phyloP scores from a whole-genome alignment of 2,329 filamentous ascomycete genomes.

The Talaromyces amestolkiae region DNA sequence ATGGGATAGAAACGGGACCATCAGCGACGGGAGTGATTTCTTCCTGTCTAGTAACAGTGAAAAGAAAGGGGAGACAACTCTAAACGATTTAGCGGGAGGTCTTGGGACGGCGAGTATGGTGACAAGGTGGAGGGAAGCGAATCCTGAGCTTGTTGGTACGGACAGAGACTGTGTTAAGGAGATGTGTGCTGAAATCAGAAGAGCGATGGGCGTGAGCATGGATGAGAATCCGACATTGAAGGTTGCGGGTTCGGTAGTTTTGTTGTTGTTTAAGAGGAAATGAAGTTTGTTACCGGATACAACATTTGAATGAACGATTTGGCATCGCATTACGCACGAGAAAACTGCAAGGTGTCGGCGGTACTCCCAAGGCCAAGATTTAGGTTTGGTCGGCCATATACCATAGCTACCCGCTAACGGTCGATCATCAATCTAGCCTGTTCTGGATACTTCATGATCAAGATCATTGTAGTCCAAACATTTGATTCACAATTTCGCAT shows the following conservation, averaged over 20 bases:
- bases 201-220: slow-evolving; percentile 8
- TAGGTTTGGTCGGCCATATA: too few relatives aligned
- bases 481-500: neutral
- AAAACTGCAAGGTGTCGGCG: neutral
- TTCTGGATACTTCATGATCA: neutral
- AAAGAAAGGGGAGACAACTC: slow-evolving; percentile 20
- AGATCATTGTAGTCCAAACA: too few relatives aligned
- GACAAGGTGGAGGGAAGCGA: slow-evolving; percentile 41
- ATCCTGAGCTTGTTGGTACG: slow-evolving; percentile 36
- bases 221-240: slow-evolving; percentile 12
- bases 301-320: neutral
- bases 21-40: slow-evolving; percentile 30
- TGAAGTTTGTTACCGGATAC: slow-evolving; percentile 5
- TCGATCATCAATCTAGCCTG: neutral
- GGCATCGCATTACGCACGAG: neutral
- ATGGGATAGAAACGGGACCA: slow-evolving; percentile 38
- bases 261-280: slow-evolving; percentile 22
- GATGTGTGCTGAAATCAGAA: slow-evolving; percentile 15
- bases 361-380: too few relatives aligned
- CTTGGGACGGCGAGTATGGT: slow-evolving; percentile 42
- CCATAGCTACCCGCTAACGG: neutral
- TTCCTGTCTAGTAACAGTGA: slow-evolving; percentile 22
- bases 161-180: slow-evolving; percentile 33
- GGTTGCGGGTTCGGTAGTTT: slow-evolving; percentile 11
- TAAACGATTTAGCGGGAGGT: slow-evolving; percentile 25